Evolutionary conservation across 2,329 filamentous ascomycete species (phyloP), one percentile per base, ranked within the genome.

Genomic region (Hypocreales sp.): DNA sequence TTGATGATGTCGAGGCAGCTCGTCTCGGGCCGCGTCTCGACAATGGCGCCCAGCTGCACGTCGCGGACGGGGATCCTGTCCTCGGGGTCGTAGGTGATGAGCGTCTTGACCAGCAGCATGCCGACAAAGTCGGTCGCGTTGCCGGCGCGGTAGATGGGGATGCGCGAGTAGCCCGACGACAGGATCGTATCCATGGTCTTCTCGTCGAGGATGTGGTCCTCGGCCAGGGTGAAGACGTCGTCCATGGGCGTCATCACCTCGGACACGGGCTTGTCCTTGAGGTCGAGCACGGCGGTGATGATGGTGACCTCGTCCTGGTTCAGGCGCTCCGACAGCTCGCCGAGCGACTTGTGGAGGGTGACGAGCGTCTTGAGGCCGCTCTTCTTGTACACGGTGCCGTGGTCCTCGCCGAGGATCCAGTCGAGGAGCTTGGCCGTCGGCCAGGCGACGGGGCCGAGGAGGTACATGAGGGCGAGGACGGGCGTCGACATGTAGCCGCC

Each of bases 221-320:
- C 80, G n/a, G 84, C 84, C 72, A 98, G 82, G 34, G 80, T 87
- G 48, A 92, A 98, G 26, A 95, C 90, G 47, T 98, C 86, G 24
- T 82, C 75, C 80, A 98, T 95, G 1, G 90, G 90, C 1, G 92
- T 98, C 90, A 98, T 98, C 47, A 98, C 93, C 45, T 73, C 79
- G 24, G 82, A 83, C 6, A 98, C 86, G 1, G 87, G 67, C 58
- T 98, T 98, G 40, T 90, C 86, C 58, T 95, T 98, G 38, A 98
- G 63, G 47, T 98, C 90, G 31, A 98, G 60, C 10, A 95, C 90
- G 20, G 90, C 87, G 39, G 82, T 93, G 53, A 98, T 98, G 50
- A 98, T 98, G 33, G 90, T 95, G 38, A 98, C 90, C 53, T 98
- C 90, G 46, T 98, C 90, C 40, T 93, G 79, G 52, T 94, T 95